Evolutionary conservation across 148 eudicot genomes (phyloP).

Genomic region (Dianthus caryophyllus): DNA sequence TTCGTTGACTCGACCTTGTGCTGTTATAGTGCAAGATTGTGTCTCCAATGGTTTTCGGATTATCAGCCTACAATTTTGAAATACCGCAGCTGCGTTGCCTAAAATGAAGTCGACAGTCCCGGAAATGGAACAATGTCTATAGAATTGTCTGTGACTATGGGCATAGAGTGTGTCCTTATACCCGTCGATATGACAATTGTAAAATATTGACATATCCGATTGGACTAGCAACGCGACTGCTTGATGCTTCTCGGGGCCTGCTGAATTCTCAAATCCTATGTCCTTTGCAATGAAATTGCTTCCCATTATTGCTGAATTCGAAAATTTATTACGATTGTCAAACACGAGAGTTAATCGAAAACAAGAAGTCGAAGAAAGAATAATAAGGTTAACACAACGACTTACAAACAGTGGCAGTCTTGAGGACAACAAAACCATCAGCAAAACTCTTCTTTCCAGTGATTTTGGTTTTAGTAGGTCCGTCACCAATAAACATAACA

Average conservation of each 20-base stretch:
- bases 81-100: conserved; percentile 52
- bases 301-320: conserved; percentile 32
- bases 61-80: conserved; percentile 51
- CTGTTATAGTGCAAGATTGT: conserved; percentile 46
- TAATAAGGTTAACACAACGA: too few relatives aligned
- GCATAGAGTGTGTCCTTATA: conserved; percentile 27
- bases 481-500: conserved; percentile 60
- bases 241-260: conserved; percentile 27
- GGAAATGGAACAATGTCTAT: conserved; percentile 50
- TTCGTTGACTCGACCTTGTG: conserved; percentile 36
- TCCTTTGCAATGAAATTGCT: conserved; percentile 33
- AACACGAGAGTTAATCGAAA: background rate
- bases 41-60: conserved; percentile 40
- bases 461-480: conserved; percentile 49
- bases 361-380: background rate
- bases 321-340: too few relatives aligned
- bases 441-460: conserved; percentile 42
- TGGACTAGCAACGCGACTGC: conserved; percentile 38
- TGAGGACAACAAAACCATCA: conserved; percentile 37
- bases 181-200: conserved; percentile 37
- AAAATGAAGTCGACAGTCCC: conserved; percentile 69
- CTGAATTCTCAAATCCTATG: conserved; percentile 39
- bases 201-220: conserved; percentile 32
- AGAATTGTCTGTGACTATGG: conserved; percentile 56
- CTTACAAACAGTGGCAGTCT: conserved; percentile 60